Conservation (phyloP, 345 rosid genomes). For the Sisymbrium altissimum region DNA sequence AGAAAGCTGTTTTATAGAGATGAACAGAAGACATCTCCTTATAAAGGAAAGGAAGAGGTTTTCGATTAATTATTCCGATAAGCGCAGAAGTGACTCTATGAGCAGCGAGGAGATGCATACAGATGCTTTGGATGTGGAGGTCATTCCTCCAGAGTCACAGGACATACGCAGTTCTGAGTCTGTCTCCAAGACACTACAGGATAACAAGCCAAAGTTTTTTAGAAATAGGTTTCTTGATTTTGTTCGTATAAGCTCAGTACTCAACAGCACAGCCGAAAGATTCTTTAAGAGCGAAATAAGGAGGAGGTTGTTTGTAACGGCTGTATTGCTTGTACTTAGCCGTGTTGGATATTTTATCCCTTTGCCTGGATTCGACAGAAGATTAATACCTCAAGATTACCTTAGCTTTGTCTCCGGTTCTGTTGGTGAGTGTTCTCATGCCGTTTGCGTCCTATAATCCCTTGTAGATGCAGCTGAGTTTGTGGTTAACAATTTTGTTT, state of each 20-base stretch:
- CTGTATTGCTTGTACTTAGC: slow-evolving; percentile 61
- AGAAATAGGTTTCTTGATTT: slow-evolving; percentile 72
- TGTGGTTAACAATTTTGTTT: neutral
- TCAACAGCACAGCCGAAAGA: slow-evolving; percentile 67
- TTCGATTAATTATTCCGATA: slow-evolving; percentile 44
- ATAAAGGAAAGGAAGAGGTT: slow-evolving; percentile 27
- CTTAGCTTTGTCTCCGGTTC: slow-evolving; percentile 88
- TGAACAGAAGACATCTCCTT: slow-evolving; percentile 27
- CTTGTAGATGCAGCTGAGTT: neutral
- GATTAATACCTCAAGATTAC: slow-evolving; percentile 82
- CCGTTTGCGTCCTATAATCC: neutral
- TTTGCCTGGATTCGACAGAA: slow-evolving; percentile 86
- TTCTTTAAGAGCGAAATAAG: slow-evolving; percentile 94
- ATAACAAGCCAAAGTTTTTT: slow-evolving; percentile 48
- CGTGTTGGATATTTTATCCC: slow-evolving; percentile 91
- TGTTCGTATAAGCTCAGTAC: slow-evolving; percentile 64
- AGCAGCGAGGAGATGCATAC: slow-evolving; percentile 37
- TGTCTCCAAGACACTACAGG: slow-evolving; percentile 21
- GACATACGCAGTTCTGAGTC: slow-evolving; percentile 20
- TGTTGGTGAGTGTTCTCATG: slow-evolving; percentile 55
- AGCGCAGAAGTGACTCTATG: slow-evolving; percentile 35
- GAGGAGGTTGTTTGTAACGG: slow-evolving; percentile 78
- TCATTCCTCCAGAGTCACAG: slow-evolving; percentile 32
- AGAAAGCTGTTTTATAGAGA: slow-evolving; percentile 24
- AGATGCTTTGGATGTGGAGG: slow-evolving; percentile 35